Conservation (phyloP, 306 rosid genomes). For the Acacia crassicarpa region DNA sequence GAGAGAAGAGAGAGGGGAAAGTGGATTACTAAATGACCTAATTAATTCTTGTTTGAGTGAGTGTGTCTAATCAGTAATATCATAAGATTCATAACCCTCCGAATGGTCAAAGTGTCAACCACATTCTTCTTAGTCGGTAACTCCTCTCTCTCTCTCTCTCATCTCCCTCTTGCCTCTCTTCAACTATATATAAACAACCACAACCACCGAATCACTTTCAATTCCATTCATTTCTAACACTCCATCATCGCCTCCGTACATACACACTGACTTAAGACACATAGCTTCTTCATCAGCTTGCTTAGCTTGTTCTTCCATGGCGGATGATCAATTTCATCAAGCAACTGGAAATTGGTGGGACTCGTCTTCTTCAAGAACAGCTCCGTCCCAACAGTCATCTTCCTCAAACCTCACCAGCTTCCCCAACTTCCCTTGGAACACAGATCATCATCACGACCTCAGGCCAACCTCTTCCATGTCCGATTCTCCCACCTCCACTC, state of each 20-base stretch:
- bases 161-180: neutral
- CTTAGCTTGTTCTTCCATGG: slow-evolving; percentile 47
- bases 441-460: slow-evolving; percentile 39
- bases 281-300: neutral
- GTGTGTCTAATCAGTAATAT: slow-evolving; percentile 42
- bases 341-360: slow-evolving; percentile 91
- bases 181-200: slow-evolving; percentile 55
- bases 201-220: slow-evolving; percentile 52
- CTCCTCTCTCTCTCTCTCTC: neutral
- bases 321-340: slow-evolving; percentile 75
- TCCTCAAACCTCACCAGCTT: slow-evolving; percentile 57
- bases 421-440: slow-evolving; percentile 62
- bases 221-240: slow-evolving; percentile 44
- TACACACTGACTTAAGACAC: neutral
- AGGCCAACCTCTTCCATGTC: slow-evolving; percentile 57
- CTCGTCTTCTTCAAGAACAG: slow-evolving; percentile 57
- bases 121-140: slow-evolving; percentile 32
- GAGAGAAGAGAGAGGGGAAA: slow-evolving; percentile 1
- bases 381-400: slow-evolving; percentile 57
- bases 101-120: slow-evolving; percentile 69
- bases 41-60: slow-evolving; percentile 29
- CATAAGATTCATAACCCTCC: neutral
- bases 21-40: slow-evolving; percentile 48
- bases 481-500: slow-evolving; percentile 39
- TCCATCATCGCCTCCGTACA: neutral